A percentile compares a stretch with the other conserved stretches of the same genome.
Evolutionary conservation across 2,329 filamentous ascomycete species (phyloP).

Genomic region (Penicillium polonicum): DNA sequence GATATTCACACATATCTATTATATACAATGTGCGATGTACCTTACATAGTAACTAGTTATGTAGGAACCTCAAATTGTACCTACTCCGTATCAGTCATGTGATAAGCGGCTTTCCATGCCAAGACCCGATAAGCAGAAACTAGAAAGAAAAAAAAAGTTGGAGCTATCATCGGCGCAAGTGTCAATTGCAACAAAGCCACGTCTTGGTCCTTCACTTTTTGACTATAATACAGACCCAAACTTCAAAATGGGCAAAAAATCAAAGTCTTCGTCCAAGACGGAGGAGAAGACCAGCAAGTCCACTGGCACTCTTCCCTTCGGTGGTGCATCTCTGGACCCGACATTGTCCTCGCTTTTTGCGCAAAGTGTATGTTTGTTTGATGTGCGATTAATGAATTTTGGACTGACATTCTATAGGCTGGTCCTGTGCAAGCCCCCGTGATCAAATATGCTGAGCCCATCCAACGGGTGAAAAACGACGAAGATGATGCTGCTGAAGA

Average conservation of each 20-base stretch:
- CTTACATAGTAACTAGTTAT: background rate
- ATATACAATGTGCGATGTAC: background rate
- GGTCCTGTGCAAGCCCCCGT: conserved; percentile 43
- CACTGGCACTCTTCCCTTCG: conserved; percentile 35
- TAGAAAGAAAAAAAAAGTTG: conserved; percentile 28
- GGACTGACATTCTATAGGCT: conserved; percentile 28
- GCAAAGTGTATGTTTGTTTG: conserved; percentile 61
- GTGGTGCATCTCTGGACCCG: conserved; percentile 67
- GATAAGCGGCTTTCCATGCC: conserved; percentile 21
- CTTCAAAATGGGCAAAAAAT: conserved; percentile 37
- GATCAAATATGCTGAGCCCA: conserved; percentile 21
- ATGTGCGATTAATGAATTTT: background rate
- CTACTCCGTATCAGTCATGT: conserved; percentile 13
- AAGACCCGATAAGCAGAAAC: conserved; percentile 27
- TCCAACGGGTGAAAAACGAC: conserved; percentile 27
- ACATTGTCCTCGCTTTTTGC: conserved; percentile 68
- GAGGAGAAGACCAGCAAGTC: conserved; percentile 17
- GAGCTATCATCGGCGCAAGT: conserved; percentile 16
- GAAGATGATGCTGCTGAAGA: conserved; percentile 32
- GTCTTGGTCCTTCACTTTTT: background rate
- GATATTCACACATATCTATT: background rate
- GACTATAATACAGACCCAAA: conserved; percentile 1
- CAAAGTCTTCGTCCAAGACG: conserved; percentile 28
- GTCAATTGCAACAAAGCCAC: conserved; percentile 7
- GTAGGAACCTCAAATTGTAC: background rate